These are phyloP conservation scores for Pisolithus orientalis DNA, from an alignment of 768 basidiomycete genomes.

Conservation along the genomic window DNA sequence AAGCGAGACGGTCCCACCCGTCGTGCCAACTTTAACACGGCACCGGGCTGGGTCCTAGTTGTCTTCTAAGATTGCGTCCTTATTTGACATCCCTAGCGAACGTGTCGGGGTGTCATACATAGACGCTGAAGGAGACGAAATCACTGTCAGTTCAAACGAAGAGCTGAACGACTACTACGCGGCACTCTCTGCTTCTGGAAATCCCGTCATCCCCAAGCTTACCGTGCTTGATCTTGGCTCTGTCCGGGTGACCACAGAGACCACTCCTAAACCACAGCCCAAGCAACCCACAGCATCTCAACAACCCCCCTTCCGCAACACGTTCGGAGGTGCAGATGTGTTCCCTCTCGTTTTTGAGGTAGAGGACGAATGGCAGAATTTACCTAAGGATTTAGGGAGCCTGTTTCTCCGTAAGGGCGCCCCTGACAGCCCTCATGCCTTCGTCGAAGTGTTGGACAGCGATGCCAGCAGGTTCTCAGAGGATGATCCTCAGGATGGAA, in stretches of 20 bases:
- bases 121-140: constrained; percentile 67
- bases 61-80: constrained; percentile 44
- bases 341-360: constrained; percentile 40
- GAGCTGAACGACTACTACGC: constrained; percentile 72
- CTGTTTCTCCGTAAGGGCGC: constrained; percentile 31
- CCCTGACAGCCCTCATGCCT: constrained; percentile 51
- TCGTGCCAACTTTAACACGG: constrained; percentile 44
- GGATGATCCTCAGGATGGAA: constrained; percentile 28
- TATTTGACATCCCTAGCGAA: constrained; percentile 52
- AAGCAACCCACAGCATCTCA: constrained; percentile 19
- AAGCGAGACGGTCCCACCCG: constrained; percentile 54
- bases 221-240: constrained; percentile 51
- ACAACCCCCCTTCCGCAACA: constrained; percentile 47
- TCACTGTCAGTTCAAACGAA: constrained; percentile 70
- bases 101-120: constrained; percentile 65
- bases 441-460: constrained; percentile 51
- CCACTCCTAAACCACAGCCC: constrained; percentile 27
- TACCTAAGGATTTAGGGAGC: constrained; percentile 37
- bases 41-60: constrained; percentile 55
- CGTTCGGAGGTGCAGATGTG: constrained; percentile 46
- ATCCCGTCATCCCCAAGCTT: constrained; percentile 48
- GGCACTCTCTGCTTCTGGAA: constrained; percentile 19
- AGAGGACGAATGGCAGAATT: constrained; percentile 62
- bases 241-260: constrained; percentile 28
- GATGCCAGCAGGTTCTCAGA: constrained; percentile 28